phyloP scores from a whole-genome alignment of 208 protist genomes.

The Polymyxa betae region DNA sequence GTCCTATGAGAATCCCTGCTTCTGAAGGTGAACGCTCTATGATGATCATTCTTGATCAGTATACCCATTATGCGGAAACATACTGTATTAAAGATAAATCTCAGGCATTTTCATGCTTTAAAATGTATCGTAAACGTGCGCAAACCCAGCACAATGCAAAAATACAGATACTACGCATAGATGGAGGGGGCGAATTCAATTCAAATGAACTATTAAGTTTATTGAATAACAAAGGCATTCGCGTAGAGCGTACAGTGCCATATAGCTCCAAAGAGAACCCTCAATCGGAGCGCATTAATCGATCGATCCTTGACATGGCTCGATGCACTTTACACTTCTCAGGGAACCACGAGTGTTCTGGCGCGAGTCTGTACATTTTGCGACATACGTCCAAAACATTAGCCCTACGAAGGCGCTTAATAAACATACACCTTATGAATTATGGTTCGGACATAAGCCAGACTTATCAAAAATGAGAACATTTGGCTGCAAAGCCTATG shows the following conservation, averaged over 20 bases:
- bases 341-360: background rate
- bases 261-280: background rate
- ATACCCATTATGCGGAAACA: background rate
- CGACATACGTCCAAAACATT: background rate
- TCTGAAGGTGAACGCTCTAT: background rate
- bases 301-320: background rate
- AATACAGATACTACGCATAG: background rate
- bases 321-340: background rate
- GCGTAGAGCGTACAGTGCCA: background rate
- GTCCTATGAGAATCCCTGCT: background rate
- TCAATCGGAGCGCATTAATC: background rate
- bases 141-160: background rate
- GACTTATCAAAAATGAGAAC: background rate
- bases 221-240: background rate
- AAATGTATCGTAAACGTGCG: background rate
- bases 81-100: background rate
- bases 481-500: background rate
- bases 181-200: background rate
- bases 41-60: background rate
- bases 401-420: background rate
- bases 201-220: background rate
- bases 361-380: background rate
- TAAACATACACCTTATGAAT: background rate
- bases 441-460: background rate
- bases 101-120: background rate